Percentiles rank a stretch among this genome's conserved stretches.
These are phyloP conservation scores for Phytophthora sp. DNA, from an alignment of 352 stramenopile species.

Conservation along the genomic window DNA sequence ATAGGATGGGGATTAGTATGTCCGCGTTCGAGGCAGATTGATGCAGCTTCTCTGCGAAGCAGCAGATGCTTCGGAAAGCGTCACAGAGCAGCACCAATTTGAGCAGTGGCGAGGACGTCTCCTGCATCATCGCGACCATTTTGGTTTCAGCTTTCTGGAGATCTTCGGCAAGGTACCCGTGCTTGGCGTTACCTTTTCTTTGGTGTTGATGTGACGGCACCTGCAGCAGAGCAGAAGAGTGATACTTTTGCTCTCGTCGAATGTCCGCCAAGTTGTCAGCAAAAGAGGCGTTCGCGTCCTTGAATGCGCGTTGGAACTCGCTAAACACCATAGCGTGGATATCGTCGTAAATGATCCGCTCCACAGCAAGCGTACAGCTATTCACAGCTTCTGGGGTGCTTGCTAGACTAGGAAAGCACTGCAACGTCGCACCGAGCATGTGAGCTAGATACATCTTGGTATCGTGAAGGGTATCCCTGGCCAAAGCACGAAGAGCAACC, in stretches of 20 bases:
- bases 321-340: constrained; percentile 66
- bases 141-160: constrained; percentile 49
- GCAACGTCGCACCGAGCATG: constrained; percentile 59
- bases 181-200: constrained; percentile 5
- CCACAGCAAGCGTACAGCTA: constrained; percentile 58
- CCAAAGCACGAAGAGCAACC: constrained; percentile 14
- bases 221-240: constrained; percentile 33
- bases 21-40: constrained; percentile 69
- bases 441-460: constrained; percentile 75
- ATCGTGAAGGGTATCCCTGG: constrained; percentile 65
- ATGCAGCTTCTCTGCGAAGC: constrained; percentile 69
- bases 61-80: constrained; percentile 68
- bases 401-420: constrained; percentile 63
- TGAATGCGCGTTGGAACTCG: constrained; percentile 56
- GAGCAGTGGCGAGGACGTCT: constrained; percentile 54
- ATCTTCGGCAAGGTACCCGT: constrained; percentile 38
- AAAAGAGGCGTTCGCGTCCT: constrained; percentile 51
- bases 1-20: constrained; percentile 76
- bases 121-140: constrained; percentile 54
- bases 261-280: constrained; percentile 56
- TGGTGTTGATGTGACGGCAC: constrained; percentile 16
- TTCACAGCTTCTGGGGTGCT: constrained; percentile 57
- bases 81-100: constrained; percentile 72
- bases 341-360: constrained; percentile 73
- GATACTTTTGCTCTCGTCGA: constrained; percentile 52